Conservation (phyloP, 805 yeast genomes). For the Hanseniaspora osmophila region DNA sequence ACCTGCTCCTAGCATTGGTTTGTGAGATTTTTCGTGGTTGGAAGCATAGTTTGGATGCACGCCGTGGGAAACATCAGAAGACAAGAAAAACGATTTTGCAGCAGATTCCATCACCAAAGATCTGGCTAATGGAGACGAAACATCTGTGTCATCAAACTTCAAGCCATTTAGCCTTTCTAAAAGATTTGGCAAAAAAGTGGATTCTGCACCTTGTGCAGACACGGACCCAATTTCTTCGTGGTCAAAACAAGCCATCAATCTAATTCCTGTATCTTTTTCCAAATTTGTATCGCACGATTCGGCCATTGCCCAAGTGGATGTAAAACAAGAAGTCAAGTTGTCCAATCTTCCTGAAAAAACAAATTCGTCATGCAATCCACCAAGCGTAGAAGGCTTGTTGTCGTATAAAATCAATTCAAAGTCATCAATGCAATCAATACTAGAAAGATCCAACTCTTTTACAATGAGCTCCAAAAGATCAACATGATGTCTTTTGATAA, state of each 20-base stretch:
- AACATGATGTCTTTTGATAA: conserved; percentile 62
- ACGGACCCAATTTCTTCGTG: conserved; percentile 93
- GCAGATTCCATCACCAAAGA: conserved; percentile 39
- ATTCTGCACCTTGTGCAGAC: conserved; percentile 93
- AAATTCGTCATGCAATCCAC: conserved; percentile 84
- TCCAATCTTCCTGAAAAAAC: conserved; percentile 85
- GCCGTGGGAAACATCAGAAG: conserved; percentile 96
- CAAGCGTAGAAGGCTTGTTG: conserved; percentile 67
- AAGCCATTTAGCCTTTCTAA: conserved; percentile 50
- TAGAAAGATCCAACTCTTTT: conserved; percentile 37
- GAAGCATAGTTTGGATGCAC: conserved; percentile 82
- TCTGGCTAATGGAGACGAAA: conserved; percentile 15
- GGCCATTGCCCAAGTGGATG: conserved; percentile 60
- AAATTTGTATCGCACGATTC: conserved; percentile 33
- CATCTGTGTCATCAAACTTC: conserved; percentile 25
- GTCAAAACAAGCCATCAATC: conserved; percentile 73
- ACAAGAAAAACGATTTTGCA: conserved; percentile 72
- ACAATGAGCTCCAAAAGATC: conserved; percentile 61
- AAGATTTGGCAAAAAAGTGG: conserved; percentile 74
- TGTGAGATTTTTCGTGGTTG: conserved; percentile 63
- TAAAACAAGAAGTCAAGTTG: conserved; percentile 75
- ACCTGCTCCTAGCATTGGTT: conserved; percentile 73
- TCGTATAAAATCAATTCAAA: conserved; percentile 81
- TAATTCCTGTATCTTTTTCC: conserved; percentile 40
- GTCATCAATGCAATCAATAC: conserved; percentile 56